Evolutionary conservation across 192 early-diverging fungal genomes (phyloP).

Genomic region (Glomus cerebriforme): DNA sequence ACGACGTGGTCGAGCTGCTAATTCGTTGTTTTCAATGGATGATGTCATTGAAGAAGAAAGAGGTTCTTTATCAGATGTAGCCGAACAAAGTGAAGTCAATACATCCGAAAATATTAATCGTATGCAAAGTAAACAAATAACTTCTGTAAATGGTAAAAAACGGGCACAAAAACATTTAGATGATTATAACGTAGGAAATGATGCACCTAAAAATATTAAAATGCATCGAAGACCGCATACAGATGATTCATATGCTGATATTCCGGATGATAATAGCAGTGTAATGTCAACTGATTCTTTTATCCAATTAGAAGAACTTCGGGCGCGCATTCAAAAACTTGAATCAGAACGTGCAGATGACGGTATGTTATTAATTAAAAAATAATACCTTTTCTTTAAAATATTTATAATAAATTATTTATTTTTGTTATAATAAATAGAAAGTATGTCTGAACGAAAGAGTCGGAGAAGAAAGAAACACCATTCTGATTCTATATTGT

Average conservation of each 20-base stretch:
- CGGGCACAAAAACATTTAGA: slow-evolving; percentile 9
- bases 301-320: slow-evolving; percentile 21
- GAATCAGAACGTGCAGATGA: not conserved
- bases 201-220: slow-evolving; percentile 11
- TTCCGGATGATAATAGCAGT: slow-evolving; percentile 31
- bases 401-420: not conserved
- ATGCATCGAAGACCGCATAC: slow-evolving; percentile 1
- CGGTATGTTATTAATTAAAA: too few relatives aligned
- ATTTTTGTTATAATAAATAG: not conserved
- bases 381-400: not conserved
- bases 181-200: not conserved
- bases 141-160: not conserved
- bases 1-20: slow-evolving; percentile 6
- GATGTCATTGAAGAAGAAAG: slow-evolving; percentile 29
- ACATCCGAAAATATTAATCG: not conserved
- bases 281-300: slow-evolving; percentile 24
- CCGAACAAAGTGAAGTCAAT: not conserved
- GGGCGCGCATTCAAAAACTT: slow-evolving; percentile 12
- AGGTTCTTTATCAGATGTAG: slow-evolving; percentile 13
- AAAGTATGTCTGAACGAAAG: not conserved
- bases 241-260: slow-evolving; percentile 27
- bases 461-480: not conserved
- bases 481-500: not conserved
- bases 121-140: not conserved
- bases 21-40: slow-evolving; percentile 3